Base-by-base conservation (phyloP, 1,284 basidiomycete genomes). In the Sporisorium graminicola region DNA sequence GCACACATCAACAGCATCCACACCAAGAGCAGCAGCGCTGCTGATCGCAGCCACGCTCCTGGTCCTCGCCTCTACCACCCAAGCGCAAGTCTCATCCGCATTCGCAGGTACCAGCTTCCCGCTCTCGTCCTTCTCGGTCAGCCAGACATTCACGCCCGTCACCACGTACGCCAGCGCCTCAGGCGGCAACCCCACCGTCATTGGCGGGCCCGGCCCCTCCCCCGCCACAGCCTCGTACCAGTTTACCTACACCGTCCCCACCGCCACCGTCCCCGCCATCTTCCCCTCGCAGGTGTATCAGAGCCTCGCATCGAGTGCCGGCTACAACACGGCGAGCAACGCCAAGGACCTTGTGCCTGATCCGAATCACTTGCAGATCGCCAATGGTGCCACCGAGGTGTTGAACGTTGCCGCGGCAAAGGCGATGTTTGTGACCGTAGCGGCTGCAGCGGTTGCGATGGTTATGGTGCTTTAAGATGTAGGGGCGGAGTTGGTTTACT, bases 141-240 rank as follows among this genome's bases (percentile, higher is more conserved):
- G 33, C 16, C 35, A 58, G 16, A 80, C 79, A 27, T 81, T 69
- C 37, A 81, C 79, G 2, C 72, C 76, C 33, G 53, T 69, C 24
- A 78, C 79, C n/a, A 81, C 79, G 0, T 81, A 65, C 31, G 57
- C 68, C 2, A 33, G 26, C 0, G 79, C 79, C 7, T 51, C 43
- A 0, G 65, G 76, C 0, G 64, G 65, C 52, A 72, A 72, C 22
- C 71, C 71, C 5, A 77, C 74, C 31, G 60, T 67, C 13, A 74
- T 81, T 24, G 64, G 57, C 29, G 79, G 79, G n/a, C 64, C 74
- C 2, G 79, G 79, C n/a, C 79, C 79, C 1, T 66, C 71, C 0
- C 65, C 74, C 16, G 69, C 73, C 27, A 70, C 79, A 2, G 5
- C 14, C 24, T 58, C 65, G 3, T 78, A 78, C 31, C 50, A 64